Percentiles rank a stretch among this genome's conserved stretches.
Conservation (phyloP, 306 rosid species). For the Dryas octopetala region DNA sequence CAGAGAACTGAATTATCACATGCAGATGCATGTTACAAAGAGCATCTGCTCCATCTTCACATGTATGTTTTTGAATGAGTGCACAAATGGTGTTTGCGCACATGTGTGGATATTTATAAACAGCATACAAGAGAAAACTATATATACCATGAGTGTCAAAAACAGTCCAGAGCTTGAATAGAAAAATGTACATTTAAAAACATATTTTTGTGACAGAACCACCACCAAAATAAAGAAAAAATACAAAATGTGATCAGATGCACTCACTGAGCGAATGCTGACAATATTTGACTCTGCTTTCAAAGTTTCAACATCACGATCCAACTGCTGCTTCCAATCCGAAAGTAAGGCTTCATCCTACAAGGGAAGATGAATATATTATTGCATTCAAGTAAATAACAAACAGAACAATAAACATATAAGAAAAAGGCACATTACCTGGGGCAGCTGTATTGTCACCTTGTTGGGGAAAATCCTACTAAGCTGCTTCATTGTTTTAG, state of each 20-base stretch:
- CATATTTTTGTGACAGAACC: not conserved
- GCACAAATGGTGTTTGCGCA: not conserved
- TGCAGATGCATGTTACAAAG: not conserved
- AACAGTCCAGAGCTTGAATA: no score
- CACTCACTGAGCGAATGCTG: conserved; percentile 72
- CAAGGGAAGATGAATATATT: not conserved
- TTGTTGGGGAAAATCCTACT: conserved; percentile 82
- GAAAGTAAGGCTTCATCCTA: conserved; percentile 79
- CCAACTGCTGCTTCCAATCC: conserved; percentile 88
- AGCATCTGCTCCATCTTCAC: not conserved
- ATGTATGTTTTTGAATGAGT: not conserved
- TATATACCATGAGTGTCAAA: not conserved
- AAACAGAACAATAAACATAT: conserved; percentile 14
- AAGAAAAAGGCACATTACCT: conserved; percentile 49
- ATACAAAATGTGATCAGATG: conserved; percentile 12
- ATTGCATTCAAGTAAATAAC: conserved; percentile 13
- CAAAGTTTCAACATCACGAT: conserved; percentile 78
- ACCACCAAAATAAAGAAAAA: conserved; percentile 4
- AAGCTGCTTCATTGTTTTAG: conserved; percentile 81
- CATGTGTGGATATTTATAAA: not conserved
- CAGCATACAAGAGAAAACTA: not conserved
- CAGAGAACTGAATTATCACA: not conserved
- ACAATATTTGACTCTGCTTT: conserved; percentile 74
- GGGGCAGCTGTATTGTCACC: conserved; percentile 80
- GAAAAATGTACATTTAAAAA: no score